Evolutionary conservation across 2,329 filamentous ascomycete species (phyloP).

Genomic region (Seiridium unicorne): DNA sequence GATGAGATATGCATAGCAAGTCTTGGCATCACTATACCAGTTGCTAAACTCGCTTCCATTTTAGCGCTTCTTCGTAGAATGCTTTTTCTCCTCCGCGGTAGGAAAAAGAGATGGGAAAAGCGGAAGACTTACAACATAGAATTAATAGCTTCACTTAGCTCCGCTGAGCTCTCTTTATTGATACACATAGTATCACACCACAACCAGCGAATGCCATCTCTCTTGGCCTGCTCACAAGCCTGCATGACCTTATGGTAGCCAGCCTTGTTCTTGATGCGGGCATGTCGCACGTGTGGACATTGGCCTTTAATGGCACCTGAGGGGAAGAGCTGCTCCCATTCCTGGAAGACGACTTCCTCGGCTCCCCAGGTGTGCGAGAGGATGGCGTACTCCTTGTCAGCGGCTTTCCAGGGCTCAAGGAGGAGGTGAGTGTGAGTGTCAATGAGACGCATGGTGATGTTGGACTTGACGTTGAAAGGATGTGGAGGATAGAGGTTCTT

Average conservation of each 20-base stretch:
- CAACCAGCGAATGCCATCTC: constrained; percentile 23
- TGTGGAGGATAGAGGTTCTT: no score
- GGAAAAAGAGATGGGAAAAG: no score
- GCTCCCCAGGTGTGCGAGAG: constrained; percentile 36
- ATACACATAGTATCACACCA: constrained; percentile 39
- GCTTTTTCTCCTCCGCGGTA: no score
- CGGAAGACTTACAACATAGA: constrained; percentile 29
- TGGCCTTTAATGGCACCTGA: constrained; percentile 14
- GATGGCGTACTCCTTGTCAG: constrained; percentile 30
- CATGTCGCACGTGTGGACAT: background rate
- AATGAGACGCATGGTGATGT: constrained; percentile 32
- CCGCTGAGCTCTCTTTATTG: constrained; percentile 30
- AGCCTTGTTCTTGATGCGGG: constrained; percentile 12
- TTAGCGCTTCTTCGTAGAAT: no score
- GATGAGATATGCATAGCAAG: constrained; percentile 32
- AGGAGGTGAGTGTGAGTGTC: constrained; percentile 31
- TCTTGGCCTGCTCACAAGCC: constrained; percentile 25
- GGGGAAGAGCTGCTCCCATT: constrained; percentile 21
- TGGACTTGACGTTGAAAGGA: background rate
- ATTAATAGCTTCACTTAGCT: constrained; percentile 35
- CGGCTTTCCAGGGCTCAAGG: background rate
- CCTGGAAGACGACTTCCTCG: constrained; percentile 31
- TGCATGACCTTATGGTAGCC: constrained; percentile 32
- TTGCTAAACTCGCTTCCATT: no score
- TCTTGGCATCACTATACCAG: constrained; percentile 11